phyloP scores from a whole-genome alignment of 2,329 filamentous ascomycete species.

The Sporothrix humicola region DNA sequence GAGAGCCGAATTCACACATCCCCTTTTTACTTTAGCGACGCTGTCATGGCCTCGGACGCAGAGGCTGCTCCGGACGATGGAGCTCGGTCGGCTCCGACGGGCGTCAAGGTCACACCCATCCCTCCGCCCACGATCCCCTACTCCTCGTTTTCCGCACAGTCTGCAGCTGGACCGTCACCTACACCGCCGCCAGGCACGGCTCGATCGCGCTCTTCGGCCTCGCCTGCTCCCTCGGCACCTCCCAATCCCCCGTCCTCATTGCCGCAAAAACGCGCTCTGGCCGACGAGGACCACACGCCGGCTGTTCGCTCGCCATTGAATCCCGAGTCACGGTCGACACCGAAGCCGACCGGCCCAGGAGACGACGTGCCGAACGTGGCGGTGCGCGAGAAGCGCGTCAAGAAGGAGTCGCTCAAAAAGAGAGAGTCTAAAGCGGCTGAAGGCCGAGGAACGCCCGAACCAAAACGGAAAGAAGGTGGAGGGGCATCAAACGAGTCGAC shows the following conservation, averaged over 20 bases:
- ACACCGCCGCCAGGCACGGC: constrained; percentile 41
- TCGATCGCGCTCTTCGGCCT: not conserved
- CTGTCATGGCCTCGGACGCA: constrained; percentile 30
- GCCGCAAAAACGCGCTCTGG: constrained; percentile 67
- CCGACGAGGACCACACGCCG: constrained; percentile 71
- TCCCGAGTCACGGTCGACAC: constrained; percentile 54
- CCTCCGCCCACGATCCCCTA: constrained; percentile 37
- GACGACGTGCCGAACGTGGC: constrained; percentile 45
- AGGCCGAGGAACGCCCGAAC: constrained; percentile 64
- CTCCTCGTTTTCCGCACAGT: not conserved
- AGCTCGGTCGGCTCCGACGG: constrained; percentile 22
- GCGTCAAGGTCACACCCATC: constrained; percentile 37
- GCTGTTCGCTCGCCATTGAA: constrained; percentile 77
- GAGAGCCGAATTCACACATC: not conserved
- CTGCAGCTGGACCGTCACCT: constrained; percentile 36
- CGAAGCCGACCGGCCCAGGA: constrained; percentile 47
- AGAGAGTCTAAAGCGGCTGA: constrained; percentile 63
- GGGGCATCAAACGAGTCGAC: constrained; percentile 1
- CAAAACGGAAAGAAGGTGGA: constrained; percentile 51
- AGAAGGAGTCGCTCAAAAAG: constrained; percentile 73
- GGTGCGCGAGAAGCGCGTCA: constrained; percentile 59
- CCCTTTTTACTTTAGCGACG: not conserved
- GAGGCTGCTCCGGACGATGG: constrained; percentile 19
- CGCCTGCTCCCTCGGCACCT: constrained; percentile 17
- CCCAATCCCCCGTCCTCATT: constrained; percentile 45